These are phyloP conservation scores for Aphanomyces cochlioides DNA, from an alignment of 352 stramenopile genomes.

Conservation along the genomic window DNA sequence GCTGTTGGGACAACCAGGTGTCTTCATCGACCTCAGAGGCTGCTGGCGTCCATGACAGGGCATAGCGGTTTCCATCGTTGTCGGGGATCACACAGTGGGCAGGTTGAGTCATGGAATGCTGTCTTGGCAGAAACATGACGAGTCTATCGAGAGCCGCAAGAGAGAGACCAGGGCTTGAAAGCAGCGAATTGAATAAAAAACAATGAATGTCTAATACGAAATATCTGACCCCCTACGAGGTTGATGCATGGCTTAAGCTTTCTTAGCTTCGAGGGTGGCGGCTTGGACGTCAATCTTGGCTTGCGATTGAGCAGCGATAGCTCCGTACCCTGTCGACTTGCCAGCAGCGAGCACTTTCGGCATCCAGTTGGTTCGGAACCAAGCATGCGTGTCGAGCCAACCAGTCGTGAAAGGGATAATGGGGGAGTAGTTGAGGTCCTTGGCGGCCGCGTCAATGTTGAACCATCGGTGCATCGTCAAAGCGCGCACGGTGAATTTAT, in stretches of 20 bases:
- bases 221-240: not conserved
- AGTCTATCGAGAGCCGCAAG: no score
- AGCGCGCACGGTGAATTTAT: constrained; percentile 83
- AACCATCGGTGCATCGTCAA: constrained; percentile 89
- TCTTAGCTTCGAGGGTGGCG: constrained; percentile 1
- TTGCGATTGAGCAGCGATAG: constrained; percentile 3
- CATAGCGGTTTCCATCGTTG: no score
- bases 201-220: not conserved
- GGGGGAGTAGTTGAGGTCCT: constrained; percentile 82
- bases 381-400: constrained; percentile 77
- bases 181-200: no score
- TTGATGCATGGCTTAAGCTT: not conserved
- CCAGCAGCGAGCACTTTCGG: constrained; percentile 30
- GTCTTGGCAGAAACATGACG: no score
- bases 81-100: no score
- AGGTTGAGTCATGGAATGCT: no score
- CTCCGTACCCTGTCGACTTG: not conserved
- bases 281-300: constrained; percentile 17
- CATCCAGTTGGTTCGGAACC: constrained; percentile 85
- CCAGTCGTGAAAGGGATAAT: constrained; percentile 74
- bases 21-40: no score
- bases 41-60: no score
- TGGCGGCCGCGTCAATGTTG: constrained; percentile 64
- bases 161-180: no score
- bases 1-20: no score